Evolutionary conservation across 73 alveolate genomes (phyloP), one percentile per base, ranked within the genome.

Genomic region (Symbiodinium natans): DNA sequence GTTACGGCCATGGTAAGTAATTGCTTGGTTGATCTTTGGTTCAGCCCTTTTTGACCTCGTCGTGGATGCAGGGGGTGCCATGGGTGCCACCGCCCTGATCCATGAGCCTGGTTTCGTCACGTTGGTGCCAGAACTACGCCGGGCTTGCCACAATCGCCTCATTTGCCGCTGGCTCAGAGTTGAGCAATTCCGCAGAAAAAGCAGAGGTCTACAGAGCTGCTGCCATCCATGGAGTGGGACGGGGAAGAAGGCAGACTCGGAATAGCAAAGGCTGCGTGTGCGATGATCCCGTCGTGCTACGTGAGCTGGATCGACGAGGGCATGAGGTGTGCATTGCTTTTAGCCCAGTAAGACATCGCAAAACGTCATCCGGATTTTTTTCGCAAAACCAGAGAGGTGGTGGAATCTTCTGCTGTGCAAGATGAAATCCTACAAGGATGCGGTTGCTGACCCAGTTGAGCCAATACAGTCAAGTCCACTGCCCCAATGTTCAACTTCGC

Each of bases 211-310:
- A n/a, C n/a, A n/a, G n/a, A n/a, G n/a, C n/a, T n/a, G n/a, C n/a
- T n/a, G n/a, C n/a, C n/a, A n/a, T n/a, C n/a, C n/a, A n/a, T n/a
- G n/a, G n/a, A n/a, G n/a, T n/a, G n/a, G n/a, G n/a, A n/a, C n/a
- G n/a, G n/a, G n/a, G n/a, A n/a, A n/a, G n/a, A n/a, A n/a, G n/a
- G n/a, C n/a, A n/a, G n/a, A n/a, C n/a, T n/a, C n/a, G n/a, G n/a
- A n/a, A n/a, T n/a, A n/a, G n/a, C n/a, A 52, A 4, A 52, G 95
- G 95, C 34, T 88, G 95, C 33, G 31, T 68, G 0, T 88, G 86
- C 68, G 34, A 88, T 39, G 95, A 88, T 63, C 86, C 95, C 3
- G 95, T 88, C 71, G 95, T 88, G 42, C 95, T 59, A 0, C 2
- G 34, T 38, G 95, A 88, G 33, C 41, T 88, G 10, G 1, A 6